Evolutionary conservation across 2,329 filamentous ascomycete species (phyloP).

Genomic region (Tolypocladium capitatum): DNA sequence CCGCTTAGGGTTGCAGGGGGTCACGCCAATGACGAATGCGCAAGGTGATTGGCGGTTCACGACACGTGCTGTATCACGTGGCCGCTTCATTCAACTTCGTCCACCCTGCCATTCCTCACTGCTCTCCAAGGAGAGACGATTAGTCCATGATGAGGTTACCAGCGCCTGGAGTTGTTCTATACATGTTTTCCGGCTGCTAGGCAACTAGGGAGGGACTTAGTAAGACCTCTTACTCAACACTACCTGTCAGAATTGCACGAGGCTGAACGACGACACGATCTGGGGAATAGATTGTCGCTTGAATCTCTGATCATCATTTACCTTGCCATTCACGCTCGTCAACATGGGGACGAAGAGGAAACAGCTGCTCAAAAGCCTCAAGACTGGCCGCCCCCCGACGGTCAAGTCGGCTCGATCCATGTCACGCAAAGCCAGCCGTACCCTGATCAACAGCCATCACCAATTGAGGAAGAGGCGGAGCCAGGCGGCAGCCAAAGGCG

Average conservation of each 20-base stretch:
- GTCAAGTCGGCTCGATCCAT: constrained; percentile 41
- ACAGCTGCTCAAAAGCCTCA: constrained; percentile 28
- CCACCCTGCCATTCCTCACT: background rate
- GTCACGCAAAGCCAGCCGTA: constrained; percentile 50
- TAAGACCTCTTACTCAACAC: background rate
- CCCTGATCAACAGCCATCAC: constrained; percentile 53
- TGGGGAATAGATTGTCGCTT: background rate
- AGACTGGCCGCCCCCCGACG: constrained; percentile 42
- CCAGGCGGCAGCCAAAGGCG: constrained; percentile 40
- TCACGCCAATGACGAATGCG: background rate
- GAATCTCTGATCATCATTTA: background rate
- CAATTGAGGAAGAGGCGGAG: constrained; percentile 48
- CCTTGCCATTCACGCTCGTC: background rate
- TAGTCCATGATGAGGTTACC: background rate
- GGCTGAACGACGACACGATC: background rate
- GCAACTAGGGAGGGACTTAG: background rate
- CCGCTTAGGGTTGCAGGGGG: constrained; percentile 12
- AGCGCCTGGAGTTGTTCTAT: background rate
- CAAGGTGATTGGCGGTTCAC: constrained; percentile 2
- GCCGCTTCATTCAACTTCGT: no score
- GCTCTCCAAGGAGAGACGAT: background rate
- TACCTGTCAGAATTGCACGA: background rate
- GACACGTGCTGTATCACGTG: constrained; percentile 6
- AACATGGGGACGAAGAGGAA: constrained; percentile 35
- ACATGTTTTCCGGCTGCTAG: background rate